Conservation (phyloP, 805 yeast species). For the Diddensiella caesifluorescens region DNA sequence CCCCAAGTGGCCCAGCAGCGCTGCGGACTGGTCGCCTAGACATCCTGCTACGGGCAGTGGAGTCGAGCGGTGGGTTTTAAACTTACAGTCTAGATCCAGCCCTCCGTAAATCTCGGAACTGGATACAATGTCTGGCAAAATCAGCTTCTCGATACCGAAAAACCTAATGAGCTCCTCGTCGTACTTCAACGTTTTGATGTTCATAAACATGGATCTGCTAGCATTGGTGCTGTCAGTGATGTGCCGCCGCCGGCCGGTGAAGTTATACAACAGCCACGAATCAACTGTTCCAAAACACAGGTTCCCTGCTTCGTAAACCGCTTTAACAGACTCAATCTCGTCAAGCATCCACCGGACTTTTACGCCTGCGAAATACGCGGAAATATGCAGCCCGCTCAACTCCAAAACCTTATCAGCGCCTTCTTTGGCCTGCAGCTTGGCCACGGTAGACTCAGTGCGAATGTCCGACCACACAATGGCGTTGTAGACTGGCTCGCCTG, state of each 20-base stretch:
- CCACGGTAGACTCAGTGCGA: constrained; percentile 69
- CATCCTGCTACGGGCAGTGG: constrained; percentile 77
- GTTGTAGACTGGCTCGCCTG: constrained; percentile 77
- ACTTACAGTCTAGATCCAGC: constrained; percentile 48
- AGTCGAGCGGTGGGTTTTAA: constrained; percentile 35
- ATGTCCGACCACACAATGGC: constrained; percentile 98
- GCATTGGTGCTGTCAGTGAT: constrained; percentile 91
- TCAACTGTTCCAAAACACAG: constrained; percentile 92
- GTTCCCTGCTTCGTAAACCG: constrained; percentile 68
- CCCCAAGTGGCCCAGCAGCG: constrained; percentile 89
- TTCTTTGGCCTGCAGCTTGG: constrained; percentile 51
- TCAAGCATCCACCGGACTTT: constrained; percentile 86
- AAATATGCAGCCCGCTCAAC: constrained; percentile 78
- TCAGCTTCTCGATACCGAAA: constrained; percentile 71
- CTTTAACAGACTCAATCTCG: constrained; percentile 60
- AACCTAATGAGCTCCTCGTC: constrained; percentile 69
- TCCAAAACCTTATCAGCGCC: constrained; percentile 53
- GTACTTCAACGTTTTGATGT: constrained; percentile 66
- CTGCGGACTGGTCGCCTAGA: constrained; percentile 91
- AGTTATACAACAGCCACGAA: constrained; percentile 84
- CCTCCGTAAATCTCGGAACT: constrained; percentile 74
- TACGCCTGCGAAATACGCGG: constrained; percentile 88
- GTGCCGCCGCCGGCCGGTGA: constrained; percentile 65
- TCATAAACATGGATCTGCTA: constrained; percentile 84
- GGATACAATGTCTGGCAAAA: constrained; percentile 75